Conservation (phyloP, 2,329 filamentous ascomycete genomes). For the Polytolypa hystricis region DNA sequence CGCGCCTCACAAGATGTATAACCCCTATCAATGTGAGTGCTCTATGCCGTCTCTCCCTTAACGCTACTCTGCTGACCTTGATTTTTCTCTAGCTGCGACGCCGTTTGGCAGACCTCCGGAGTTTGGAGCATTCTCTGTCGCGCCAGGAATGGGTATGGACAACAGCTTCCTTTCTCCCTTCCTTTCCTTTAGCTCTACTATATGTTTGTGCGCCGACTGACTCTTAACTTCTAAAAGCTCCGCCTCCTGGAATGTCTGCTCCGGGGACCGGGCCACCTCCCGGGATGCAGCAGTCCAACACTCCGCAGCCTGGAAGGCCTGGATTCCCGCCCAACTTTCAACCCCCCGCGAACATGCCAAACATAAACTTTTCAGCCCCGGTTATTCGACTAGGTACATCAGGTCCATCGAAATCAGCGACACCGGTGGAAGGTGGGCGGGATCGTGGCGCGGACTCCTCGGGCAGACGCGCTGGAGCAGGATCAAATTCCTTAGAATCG, state of each 20-base stretch:
- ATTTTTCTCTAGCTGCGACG: conserved; percentile 22
- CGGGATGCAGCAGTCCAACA: conserved; percentile 64
- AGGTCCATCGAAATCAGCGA: conserved; percentile 49
- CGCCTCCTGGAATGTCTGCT: conserved; percentile 66
- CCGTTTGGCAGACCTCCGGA: conserved; percentile 65
- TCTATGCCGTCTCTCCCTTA: background rate
- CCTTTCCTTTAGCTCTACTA: conserved; percentile 10
- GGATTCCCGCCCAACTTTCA: conserved; percentile 77
- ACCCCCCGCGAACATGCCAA: conserved; percentile 81
- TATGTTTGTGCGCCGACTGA: too few relatives aligned
- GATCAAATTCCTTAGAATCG: conserved; percentile 53
- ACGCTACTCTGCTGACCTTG: background rate
- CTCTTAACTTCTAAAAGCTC: too few relatives aligned
- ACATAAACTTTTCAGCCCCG: conserved; percentile 96
- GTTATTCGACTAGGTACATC: conserved; percentile 86
- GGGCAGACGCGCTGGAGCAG: conserved; percentile 45
- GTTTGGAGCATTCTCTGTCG: conserved; percentile 61
- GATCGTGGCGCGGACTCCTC: conserved; percentile 32
- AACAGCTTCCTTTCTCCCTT: conserved; percentile 4
- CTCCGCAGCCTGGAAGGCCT: conserved; percentile 66
- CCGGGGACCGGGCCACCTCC: conserved; percentile 71
- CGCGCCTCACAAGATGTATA: conserved; percentile 27
- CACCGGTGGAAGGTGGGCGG: conserved; percentile 32
- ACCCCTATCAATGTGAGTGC: conserved; percentile 33
- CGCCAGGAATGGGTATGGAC: conserved; percentile 65